These are phyloP conservation scores for Acephala macrosclerotiorum DNA, from an alignment of 2,329 filamentous ascomycete genomes.

Conservation along the genomic window DNA sequence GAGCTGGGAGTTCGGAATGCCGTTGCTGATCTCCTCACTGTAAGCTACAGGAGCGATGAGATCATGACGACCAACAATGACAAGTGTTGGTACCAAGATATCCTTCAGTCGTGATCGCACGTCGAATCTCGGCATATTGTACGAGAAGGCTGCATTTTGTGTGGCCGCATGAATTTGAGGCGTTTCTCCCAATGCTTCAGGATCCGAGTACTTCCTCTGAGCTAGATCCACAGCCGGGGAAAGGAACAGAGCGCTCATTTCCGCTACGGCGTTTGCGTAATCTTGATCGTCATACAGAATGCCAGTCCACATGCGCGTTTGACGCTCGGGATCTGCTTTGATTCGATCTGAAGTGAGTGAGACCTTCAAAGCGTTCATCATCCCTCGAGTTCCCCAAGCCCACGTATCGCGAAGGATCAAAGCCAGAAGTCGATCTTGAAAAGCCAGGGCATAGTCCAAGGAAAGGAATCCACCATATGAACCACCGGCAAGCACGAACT, in stretches of 20 bases:
- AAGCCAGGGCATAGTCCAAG: background rate
- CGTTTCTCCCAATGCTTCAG: background rate
- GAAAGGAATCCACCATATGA: background rate
- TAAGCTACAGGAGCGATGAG: background rate
- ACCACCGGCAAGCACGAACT: background rate
- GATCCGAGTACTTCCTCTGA: background rate
- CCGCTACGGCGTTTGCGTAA: background rate
- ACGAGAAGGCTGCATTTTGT: background rate
- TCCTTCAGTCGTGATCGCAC: background rate
- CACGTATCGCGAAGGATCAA: background rate
- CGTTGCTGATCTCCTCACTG: background rate
- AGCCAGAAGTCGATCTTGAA: background rate
- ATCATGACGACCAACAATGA: background rate
- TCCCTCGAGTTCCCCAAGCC: constrained; percentile 1
- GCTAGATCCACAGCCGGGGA: background rate
- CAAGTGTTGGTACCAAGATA: background rate
- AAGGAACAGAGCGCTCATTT: background rate
- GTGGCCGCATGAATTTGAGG: background rate
- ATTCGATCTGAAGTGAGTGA: background rate
- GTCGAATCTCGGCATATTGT: background rate
- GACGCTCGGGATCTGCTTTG: background rate
- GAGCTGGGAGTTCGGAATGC: background rate
- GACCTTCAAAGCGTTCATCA: background rate
- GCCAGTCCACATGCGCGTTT: background rate
- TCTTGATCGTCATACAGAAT: background rate